phyloP scores from a whole-genome alignment of 2,329 filamentous ascomycete species.

The Aspergillus ustus region DNA sequence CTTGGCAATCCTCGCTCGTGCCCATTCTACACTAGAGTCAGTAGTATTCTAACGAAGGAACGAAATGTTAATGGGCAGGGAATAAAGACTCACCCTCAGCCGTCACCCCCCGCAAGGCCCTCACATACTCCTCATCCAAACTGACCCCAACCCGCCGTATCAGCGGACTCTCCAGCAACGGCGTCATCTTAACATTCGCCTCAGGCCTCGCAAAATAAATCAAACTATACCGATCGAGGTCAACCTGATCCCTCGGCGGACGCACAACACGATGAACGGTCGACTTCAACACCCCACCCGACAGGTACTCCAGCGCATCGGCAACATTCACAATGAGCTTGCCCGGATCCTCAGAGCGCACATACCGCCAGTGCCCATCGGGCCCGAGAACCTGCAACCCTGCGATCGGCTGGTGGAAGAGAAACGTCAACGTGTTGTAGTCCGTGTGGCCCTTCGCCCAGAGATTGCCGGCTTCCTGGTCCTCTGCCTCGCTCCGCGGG shows the following conservation, averaged over 20 bases:
- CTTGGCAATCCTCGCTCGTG: conserved; percentile 3
- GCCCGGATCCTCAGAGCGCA: not conserved
- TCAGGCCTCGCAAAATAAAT: not conserved
- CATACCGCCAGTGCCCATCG: not conserved
- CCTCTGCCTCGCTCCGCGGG: not conserved
- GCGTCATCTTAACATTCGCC: not conserved
- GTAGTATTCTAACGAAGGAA: not conserved
- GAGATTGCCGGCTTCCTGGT: not conserved
- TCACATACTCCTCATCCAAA: not conserved
- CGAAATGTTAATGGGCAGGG: not conserved
- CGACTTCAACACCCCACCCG: not conserved
- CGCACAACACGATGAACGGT: not conserved
- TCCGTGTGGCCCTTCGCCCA: conserved; percentile 2
- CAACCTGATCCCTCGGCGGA: not conserved
- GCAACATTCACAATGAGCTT: not conserved
- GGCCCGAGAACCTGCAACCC: not conserved
- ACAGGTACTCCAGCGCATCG: not conserved
- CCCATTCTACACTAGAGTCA: conserved; percentile 1
- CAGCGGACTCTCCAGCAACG: not conserved
- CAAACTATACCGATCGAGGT: not conserved
- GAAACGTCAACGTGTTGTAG: not conserved
- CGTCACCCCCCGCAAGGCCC: not conserved
- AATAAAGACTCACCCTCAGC: conserved; percentile 1
- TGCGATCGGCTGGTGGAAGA: not conserved
- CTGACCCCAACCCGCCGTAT: not conserved